A percentile compares a stretch with the other conserved stretches of the same genome.
Evolutionary conservation across 2,329 filamentous ascomycete species (phyloP).

Genomic region (Paracamarosporium sp.): DNA sequence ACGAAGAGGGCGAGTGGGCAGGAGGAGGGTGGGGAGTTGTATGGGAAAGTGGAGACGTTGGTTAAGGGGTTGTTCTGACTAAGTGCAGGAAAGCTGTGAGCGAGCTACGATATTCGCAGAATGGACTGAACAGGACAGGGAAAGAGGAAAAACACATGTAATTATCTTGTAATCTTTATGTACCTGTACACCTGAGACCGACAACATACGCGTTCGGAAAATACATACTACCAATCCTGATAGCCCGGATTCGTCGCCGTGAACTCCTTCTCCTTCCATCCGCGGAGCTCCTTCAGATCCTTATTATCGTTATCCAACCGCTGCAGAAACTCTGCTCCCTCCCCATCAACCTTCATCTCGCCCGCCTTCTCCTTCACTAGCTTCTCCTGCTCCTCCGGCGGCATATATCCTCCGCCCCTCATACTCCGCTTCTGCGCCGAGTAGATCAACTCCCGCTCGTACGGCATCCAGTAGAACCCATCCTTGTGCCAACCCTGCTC

Average conservation of each 20-base stretch:
- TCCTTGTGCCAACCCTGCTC: not conserved
- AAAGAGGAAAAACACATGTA: too few species aligned
- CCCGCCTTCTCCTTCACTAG: not conserved
- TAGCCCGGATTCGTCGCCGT: constrained; percentile 4
- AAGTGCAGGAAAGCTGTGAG: not conserved
- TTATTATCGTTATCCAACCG: constrained; percentile 7
- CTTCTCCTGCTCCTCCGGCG: not conserved
- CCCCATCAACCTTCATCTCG: not conserved
- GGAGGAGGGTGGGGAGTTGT: constrained; percentile 50
- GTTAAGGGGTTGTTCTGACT: constrained; percentile 51
- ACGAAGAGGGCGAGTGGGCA: constrained; percentile 52
- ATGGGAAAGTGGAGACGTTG: constrained; percentile 51
- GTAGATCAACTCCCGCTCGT: constrained; percentile 3
- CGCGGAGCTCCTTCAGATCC: not conserved
- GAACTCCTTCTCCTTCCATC: not conserved
- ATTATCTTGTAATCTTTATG: too few species aligned
- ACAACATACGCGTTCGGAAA: too few species aligned
- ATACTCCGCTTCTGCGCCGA: not conserved
- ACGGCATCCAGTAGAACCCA: constrained; percentile 1
- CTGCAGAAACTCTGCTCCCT: constrained; percentile 1
- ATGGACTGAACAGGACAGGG: too few species aligned
- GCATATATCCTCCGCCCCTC: not conserved
- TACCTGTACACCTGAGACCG: too few species aligned
- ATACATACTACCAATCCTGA: not conserved
- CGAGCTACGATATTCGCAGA: too few species aligned